Evolutionary conservation across 1,284 basidiomycete genomes (phyloP), one percentile per base, ranked within the genome.

Genomic region (Austroboletus olivaceoglutinosus): DNA sequence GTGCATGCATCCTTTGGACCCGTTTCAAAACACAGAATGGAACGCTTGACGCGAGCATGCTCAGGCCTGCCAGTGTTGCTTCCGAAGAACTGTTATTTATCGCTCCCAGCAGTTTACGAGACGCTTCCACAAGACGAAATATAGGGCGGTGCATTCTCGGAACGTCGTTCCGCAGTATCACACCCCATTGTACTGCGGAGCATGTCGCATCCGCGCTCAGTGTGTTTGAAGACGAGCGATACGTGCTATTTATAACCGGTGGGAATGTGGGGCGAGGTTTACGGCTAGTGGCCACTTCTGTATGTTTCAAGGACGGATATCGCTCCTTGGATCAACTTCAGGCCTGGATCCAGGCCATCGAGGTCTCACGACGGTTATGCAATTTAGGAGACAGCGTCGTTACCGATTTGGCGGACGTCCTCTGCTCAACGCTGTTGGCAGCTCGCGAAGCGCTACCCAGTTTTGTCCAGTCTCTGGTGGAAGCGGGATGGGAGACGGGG

Each of bases 281-380:
- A 13, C 44, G 43, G 23, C 52, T 4, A 31, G 51, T 9, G 54
- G 65, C 11, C 57, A 64, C 38, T 23, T 78, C 30, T 70, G 73
- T 57, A 34, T 71, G 72, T 55, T 67, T 85, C 51, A 83, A 78
- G 53, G 74, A 77, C 22, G 74, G 73, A 5, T 76, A 80, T 47
- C 58, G 56, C 15, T 57, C 72, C 4, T 50, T 61, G 22, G 81
- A 83, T 60, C 76, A 79, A 45, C 70, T 84, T 44, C 77, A 77
- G 52, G 82, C 78, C 18, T 85, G 83, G 83, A 56, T 76, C 33
- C 76, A 79, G 53, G 79, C 77, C 2, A 43, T 71, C 57, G 57
- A 65, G 52, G 51, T 54, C n/a, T 34, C 57, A 12, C 51, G 54
- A 43, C 40, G 8, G 21, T 16, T 62, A 18, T 23, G 12, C 8